A percentile compares a stretch with the other conserved stretches of the same genome.
Evolutionary conservation across 2,329 filamentous ascomycete genomes (phyloP).

Genomic region (Lojkania enalia): DNA sequence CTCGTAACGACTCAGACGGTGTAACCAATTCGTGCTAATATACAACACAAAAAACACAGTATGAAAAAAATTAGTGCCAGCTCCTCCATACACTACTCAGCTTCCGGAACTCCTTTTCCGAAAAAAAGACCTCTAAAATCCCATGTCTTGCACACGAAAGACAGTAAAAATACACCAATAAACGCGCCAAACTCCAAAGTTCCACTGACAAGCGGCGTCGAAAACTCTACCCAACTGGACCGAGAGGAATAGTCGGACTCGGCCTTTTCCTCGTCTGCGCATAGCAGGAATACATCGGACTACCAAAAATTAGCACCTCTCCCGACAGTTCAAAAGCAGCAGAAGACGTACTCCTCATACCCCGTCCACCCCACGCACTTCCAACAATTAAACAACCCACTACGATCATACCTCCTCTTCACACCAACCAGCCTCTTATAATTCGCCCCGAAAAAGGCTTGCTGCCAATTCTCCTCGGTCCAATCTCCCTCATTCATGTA

Average conservation of each 20-base stretch:
- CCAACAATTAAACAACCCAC: slow-evolving; percentile 41
- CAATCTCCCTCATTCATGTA: slow-evolving; percentile 44
- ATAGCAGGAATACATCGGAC: slow-evolving; percentile 17
- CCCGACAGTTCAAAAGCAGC: not conserved
- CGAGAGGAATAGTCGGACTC: slow-evolving; percentile 11
- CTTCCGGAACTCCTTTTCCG: no score
- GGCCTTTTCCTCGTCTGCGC: slow-evolving; percentile 9
- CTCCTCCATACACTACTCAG: no score
- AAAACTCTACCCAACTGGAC: slow-evolving; percentile 9
- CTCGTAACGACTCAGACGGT: no score
- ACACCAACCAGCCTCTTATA: slow-evolving; percentile 31
- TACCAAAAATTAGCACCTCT: slow-evolving; percentile 4
- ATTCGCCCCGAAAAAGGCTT: slow-evolving; percentile 40
- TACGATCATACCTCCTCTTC: slow-evolving; percentile 38
- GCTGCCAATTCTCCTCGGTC: slow-evolving; percentile 39
- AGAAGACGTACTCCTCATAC: slow-evolving; percentile 33
- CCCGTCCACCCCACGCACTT: slow-evolving; percentile 44
- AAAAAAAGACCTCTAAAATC: no score
- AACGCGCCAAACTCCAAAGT: no score
- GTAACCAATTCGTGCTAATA: no score
- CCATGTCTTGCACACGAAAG: no score
- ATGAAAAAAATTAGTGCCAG: no score
- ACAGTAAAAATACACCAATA: no score
- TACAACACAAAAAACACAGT: no score
- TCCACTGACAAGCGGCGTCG: no score